Base-by-base conservation (phyloP, 106 monocot genomes). In the Cymbidium sinense region DNA sequence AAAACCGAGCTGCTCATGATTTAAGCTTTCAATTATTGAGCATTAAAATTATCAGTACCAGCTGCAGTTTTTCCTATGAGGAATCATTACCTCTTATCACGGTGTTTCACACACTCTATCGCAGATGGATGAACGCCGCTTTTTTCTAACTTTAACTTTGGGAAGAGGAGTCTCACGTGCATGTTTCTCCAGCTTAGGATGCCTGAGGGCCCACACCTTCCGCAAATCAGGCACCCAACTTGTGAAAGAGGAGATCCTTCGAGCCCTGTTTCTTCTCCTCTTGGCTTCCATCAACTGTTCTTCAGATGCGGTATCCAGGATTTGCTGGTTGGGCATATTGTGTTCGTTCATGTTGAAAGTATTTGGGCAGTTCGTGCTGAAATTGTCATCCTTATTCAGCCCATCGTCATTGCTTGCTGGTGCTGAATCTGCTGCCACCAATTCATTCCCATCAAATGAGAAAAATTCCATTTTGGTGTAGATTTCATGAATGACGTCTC, bases 81-180 rank as follows among this genome's bases (percentile, higher is more conserved):
- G 27, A 23, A 61, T 61, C 3, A 69, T 29, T 0, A 27, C 34
- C 69, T 69, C 69, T 69, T n/a, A 71, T 71, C 71, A 71, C 5
- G 96, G 96, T 23, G 96, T 98, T 82, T 98, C 96, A 28, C 84
- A 81, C 4, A 98, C 96, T 83, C 84, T 80, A 78, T 91, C 88
- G 70, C 76, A 76, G 36, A 31, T 70, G 4, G 78, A 30, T 5
- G 55, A n/a, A 30, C 73, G 78, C 62, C 79, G n/a, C 70, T 83
- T 89, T 37, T 75, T 79, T 70, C 79, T 80, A 5, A 75, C 78
- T 50, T 81, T 76, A 47, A 72, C 30, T 18, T 79, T 82, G 15
- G 73, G 78, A 21, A 34, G 39, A 39, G 29, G 34, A 39, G 52
- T 30, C 5, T 82, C 61, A 9, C 15, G 73, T 18, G 10, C 34